Base-by-base conservation (phyloP, 2,329 filamentous ascomycete species). In the Beauveria varroae region DNA sequence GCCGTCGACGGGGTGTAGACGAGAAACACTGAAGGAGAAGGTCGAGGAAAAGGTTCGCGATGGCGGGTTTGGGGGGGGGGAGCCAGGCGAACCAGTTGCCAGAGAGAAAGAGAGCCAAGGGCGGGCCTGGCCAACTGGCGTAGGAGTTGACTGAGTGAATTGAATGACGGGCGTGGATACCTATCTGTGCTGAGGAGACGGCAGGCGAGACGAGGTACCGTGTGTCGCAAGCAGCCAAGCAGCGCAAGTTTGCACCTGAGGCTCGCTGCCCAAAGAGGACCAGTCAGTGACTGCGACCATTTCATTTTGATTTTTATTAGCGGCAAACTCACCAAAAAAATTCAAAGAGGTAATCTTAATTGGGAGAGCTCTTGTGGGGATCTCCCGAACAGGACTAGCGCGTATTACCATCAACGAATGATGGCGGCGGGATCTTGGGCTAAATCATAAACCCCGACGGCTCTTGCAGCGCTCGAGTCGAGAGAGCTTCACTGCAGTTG, bases 11-110 rank as follows among this genome's bases (percentile, higher is more conserved):
- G 34, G 57, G 41, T 46, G 43, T 12, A 37, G 50, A 34, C 28
- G 30, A 44, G 28, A 34, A 43, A 49, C 20, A 43, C 43, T 50
- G 59, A 28, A 55, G 53, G 52, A 51, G 46, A 51, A 55, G 43
- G 28, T 37, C 14, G 8, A 37, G 54, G 44, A 37, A 61, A 61
- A 61, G 37, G 52, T 61, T 55, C 52, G 59, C 59, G 59, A 61
- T 61, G 51, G 51, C 22, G 12, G 40, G 9, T 53, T 53, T 3
- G 56, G 43, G 49, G 57, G 57, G 50, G 20, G 46, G 24, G 46
- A 2, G 9, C 46, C 51, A 59, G 49, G 49, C 40, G 57, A 44
- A 30, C 57, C 20, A 59, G 46, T 49, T 49, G 46, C 22, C 50
- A 37, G n/a, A n/a, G 34, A 41, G 26, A 41, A n/a, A 34, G 41